Percentiles rank a stretch among this genome's conserved stretches.
phyloP scores from a whole-genome alignment of 2,329 filamentous ascomycete species.

The Colletotrichum plurivorum region DNA sequence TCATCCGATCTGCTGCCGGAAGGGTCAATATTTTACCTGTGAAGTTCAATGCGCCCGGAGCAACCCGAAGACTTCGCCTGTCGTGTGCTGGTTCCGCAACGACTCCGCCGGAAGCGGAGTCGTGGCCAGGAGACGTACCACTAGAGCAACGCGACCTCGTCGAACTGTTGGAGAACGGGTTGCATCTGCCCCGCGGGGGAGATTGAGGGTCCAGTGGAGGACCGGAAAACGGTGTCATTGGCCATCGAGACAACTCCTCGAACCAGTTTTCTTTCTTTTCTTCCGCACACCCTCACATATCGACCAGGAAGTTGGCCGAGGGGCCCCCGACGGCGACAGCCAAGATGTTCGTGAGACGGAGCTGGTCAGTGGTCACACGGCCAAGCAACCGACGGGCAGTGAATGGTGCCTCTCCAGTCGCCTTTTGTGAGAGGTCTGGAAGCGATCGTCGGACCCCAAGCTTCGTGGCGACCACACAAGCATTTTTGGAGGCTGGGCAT shows the following conservation, averaged over 20 bases:
- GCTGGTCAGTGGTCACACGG: background rate
- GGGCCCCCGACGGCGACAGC: background rate
- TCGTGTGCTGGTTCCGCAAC: background rate
- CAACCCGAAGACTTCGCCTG: too few relatives aligned
- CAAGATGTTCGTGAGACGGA: background rate
- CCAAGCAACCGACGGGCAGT: too few relatives aligned
- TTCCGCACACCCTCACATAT: background rate
- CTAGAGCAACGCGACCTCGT: background rate
- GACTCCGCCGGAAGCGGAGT: background rate
- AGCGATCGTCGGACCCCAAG: too few relatives aligned
- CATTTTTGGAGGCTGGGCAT: constrained; percentile 29
- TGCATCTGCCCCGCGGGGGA: constrained; percentile 8
- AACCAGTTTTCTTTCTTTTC: background rate
- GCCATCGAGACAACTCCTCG: background rate
- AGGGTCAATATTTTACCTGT: too few relatives aligned
- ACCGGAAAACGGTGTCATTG: background rate
- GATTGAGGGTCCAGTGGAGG: constrained; percentile 10
- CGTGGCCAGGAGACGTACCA: background rate
- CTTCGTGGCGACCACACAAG: constrained; percentile 13
- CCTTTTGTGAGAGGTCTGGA: background rate
- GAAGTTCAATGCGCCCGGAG: background rate
- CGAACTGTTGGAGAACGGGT: constrained; percentile 4
- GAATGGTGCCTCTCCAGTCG: too few relatives aligned
- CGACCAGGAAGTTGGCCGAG: constrained; percentile 14
- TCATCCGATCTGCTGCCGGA: too few relatives aligned